These are phyloP conservation scores for Pichia sp. DNA, from an alignment of 1,139 yeast genomes.

Conservation along the genomic window DNA sequence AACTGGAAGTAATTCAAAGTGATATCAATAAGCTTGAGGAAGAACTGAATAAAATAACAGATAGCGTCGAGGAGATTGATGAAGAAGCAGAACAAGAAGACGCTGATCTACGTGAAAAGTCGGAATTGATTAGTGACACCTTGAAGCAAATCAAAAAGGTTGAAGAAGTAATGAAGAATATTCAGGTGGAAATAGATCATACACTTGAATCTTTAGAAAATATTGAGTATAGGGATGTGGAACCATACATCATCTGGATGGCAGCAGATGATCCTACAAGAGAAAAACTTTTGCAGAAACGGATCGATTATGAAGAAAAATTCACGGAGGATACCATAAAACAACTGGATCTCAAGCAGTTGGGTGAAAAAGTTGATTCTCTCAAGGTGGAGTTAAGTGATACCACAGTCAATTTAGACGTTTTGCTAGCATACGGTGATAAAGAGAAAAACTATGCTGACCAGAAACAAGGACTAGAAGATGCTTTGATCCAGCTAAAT, in stretches of 20 bases:
- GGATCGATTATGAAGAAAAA: slow-evolving; percentile 9
- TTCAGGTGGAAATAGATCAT: slow-evolving; percentile 5
- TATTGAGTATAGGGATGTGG: slow-evolving; percentile 41
- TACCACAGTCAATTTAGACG: slow-evolving; percentile 64
- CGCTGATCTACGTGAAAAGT: slow-evolving; percentile 32
- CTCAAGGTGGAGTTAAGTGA: slow-evolving; percentile 52
- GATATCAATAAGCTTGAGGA: slow-evolving; percentile 54
- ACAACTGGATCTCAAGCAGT: slow-evolving; percentile 40
- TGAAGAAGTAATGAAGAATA: slow-evolving; percentile 37
- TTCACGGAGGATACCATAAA: slow-evolving; percentile 40
- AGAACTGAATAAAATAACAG: slow-evolving; percentile 51
- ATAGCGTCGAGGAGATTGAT: slow-evolving; percentile 34
- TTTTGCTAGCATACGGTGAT: slow-evolving; percentile 67
- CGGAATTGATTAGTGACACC: slow-evolving; percentile 31
- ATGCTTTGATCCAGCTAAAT: slow-evolving; percentile 58
- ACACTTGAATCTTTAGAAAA: slow-evolving; percentile 1
- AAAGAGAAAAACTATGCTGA: slow-evolving; percentile 58
- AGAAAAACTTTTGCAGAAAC: slow-evolving; percentile 13
- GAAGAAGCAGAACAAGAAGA: slow-evolving; percentile 39
- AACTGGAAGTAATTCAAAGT: slow-evolving; percentile 54
- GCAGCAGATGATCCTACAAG: slow-evolving; percentile 21
- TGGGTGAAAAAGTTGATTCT: slow-evolving; percentile 46
- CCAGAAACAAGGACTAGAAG: slow-evolving; percentile 60
- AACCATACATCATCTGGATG: slow-evolving; percentile 45
- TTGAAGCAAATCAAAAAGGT: slow-evolving; percentile 44